phyloP scores from a whole-genome alignment of 2,329 filamentous ascomycete genomes.

The Neoarthrinium moseri region DNA sequence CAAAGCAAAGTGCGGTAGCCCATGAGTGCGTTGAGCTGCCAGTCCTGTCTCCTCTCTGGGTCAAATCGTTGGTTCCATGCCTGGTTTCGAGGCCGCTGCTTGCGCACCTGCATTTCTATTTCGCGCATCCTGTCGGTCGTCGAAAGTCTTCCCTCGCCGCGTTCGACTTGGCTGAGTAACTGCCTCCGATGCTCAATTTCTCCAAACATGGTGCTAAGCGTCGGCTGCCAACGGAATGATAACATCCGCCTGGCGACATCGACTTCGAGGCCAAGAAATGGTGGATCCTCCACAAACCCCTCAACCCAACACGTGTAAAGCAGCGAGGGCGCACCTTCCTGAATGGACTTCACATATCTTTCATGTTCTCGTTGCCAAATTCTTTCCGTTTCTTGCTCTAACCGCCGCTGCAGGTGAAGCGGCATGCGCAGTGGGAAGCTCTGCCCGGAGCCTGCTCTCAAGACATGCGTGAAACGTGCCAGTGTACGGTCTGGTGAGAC shows the following conservation, averaged over 20 bases:
- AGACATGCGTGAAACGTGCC: not conserved
- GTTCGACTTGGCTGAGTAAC: not conserved
- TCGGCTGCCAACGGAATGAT: not conserved
- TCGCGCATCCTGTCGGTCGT: not conserved
- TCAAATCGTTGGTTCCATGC: not conserved
- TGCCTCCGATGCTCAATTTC: conserved; percentile 6
- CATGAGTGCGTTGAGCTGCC: not conserved
- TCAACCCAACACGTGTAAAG: not conserved
- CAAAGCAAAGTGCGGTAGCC: not conserved
- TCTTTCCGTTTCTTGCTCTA: not conserved
- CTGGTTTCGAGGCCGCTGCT: not conserved
- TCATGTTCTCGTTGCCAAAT: not conserved
- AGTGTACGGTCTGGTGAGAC: not conserved
- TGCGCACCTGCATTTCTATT: conserved; percentile 1
- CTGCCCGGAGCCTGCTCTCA: not conserved
- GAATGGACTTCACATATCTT: not conserved
- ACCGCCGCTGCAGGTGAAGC: not conserved
- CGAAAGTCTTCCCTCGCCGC: not conserved
- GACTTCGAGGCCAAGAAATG: not conserved
- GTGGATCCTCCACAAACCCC: not conserved
- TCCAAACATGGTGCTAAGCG: conserved; percentile 3
- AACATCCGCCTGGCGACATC: not conserved
- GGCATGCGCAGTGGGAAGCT: not conserved
- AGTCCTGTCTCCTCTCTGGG: not conserved
- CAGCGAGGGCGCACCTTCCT: not conserved